A percentile compares a stretch with the other conserved stretches of the same genome.
Evolutionary conservation across 495 filamentous ascomycete genomes (phyloP).

Genomic region (Terfezia boudieri): DNA sequence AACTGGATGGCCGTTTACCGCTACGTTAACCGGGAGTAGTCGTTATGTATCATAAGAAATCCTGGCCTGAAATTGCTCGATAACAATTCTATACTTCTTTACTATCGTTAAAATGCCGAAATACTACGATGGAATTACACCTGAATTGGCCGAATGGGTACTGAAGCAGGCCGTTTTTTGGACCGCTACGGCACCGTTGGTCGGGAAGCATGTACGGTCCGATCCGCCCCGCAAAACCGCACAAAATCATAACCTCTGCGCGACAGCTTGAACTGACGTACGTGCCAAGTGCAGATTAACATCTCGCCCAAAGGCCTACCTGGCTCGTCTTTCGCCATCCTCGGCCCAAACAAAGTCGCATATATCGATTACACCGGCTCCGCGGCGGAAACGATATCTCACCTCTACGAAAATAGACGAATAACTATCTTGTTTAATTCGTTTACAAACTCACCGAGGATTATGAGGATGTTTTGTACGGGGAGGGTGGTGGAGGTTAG

Average conservation of each 20-base stretch:
- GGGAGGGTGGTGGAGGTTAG: slow-evolving; percentile 38
- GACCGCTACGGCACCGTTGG: slow-evolving; percentile 41
- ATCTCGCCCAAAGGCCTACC: slow-evolving; percentile 47
- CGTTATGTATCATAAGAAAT: too few species aligned
- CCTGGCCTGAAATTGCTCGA: too few species aligned
- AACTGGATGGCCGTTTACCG: too few species aligned
- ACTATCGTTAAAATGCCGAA: slow-evolving; percentile 27
- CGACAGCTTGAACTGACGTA: too few species aligned
- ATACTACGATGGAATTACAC: slow-evolving; percentile 38
- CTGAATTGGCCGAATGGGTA: slow-evolving; percentile 34
- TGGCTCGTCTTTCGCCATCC: slow-evolving; percentile 33
- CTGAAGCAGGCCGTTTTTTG: slow-evolving; percentile 43
- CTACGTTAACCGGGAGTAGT: too few species aligned
- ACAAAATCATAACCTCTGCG: too few species aligned
- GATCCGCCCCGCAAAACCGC: background rate
- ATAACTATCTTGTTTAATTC: slow-evolving; percentile 50
- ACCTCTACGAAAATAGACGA: slow-evolving; percentile 53
- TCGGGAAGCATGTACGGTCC: slow-evolving; percentile 23
- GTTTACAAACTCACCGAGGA: slow-evolving; percentile 40
- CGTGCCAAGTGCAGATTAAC: slow-evolving; percentile 27
- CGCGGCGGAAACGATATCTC: slow-evolving; percentile 48
- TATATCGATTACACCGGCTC: slow-evolving; percentile 53
- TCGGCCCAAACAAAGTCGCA: slow-evolving; percentile 34
- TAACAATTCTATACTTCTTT: too few species aligned
- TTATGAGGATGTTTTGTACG: slow-evolving; percentile 46